These are phyloP conservation scores for Cyclostephanos tholiformis DNA, from an alignment of 108 stramenopile species.

Conservation along the genomic window DNA sequence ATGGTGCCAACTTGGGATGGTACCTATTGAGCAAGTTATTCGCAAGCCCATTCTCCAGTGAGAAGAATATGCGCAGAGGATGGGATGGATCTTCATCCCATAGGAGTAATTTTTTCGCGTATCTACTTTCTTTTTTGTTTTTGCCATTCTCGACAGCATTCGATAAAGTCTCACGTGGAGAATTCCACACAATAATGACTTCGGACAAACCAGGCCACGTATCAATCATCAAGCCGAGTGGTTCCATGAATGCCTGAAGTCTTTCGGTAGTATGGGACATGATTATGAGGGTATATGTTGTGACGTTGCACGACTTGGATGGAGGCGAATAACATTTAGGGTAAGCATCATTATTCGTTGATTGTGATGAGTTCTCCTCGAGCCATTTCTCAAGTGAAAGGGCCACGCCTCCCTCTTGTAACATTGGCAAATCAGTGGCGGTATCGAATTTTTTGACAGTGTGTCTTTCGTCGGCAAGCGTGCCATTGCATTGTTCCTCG, in stretches of 20 bases:
- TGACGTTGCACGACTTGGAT: constrained; percentile 37
- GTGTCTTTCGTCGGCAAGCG: constrained; percentile 28
- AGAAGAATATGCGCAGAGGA: constrained; percentile 79
- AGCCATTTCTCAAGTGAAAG: constrained; percentile 42
- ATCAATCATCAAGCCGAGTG: constrained; percentile 37
- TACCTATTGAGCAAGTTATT: constrained; percentile 90
- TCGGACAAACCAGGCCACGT: constrained; percentile 59
- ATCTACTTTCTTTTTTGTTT: constrained; percentile 38
- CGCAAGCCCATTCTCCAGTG: constrained; percentile 67
- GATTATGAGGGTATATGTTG: constrained; percentile 53
- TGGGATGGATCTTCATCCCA: constrained; percentile 51
- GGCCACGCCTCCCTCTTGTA: constrained; percentile 51
- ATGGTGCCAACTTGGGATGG: constrained; percentile 72
- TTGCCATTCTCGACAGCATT: constrained; percentile 12
- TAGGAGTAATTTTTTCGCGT: constrained; percentile 50
- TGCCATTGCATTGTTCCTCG: constrained; percentile 32
- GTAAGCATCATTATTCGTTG: constrained; percentile 13
- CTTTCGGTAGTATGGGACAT: constrained; percentile 60
- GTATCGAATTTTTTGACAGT: constrained; percentile 29
- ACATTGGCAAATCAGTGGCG: constrained; percentile 42
- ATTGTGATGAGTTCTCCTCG: constrained; percentile 3
- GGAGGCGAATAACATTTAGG: constrained; percentile 57
- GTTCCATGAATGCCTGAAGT: constrained; percentile 45
- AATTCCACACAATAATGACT: constrained; percentile 88
- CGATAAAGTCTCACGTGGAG: constrained; percentile 56